Evolutionary conservation across 345 rosid genomes (phyloP).

Genomic region (Sonneratia caseolaris): DNA sequence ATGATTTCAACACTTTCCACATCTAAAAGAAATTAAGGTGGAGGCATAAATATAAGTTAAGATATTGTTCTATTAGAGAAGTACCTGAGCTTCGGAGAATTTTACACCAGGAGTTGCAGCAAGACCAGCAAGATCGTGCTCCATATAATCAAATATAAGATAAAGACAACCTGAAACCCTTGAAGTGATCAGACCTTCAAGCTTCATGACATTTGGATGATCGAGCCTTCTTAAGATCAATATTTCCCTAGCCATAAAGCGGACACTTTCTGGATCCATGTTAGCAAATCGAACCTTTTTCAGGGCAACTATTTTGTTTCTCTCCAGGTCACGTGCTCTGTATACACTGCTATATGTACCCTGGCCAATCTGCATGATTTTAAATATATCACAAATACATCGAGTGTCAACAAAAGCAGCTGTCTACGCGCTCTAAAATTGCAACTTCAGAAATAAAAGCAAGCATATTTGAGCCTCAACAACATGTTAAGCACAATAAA

Average conservation of each 20-base stretch:
- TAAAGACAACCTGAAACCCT: slow-evolving; percentile 42
- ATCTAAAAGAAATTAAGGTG: background rate
- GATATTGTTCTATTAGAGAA: background rate
- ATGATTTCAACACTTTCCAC: too few relatives aligned
- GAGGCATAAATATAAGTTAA: background rate
- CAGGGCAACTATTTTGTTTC: slow-evolving; percentile 40
- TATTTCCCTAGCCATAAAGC: slow-evolving; percentile 63
- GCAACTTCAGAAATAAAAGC: background rate
- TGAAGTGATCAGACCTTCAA: slow-evolving; percentile 48
- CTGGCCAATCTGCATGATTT: slow-evolving; percentile 44
- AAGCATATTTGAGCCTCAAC: background rate
- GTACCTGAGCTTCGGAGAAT: slow-evolving; percentile 48
- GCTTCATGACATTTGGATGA: slow-evolving; percentile 57
- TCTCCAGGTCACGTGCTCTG: slow-evolving; percentile 49
- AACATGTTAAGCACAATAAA: background rate
- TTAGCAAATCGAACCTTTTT: slow-evolving; percentile 60
- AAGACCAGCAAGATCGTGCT: slow-evolving; percentile 54
- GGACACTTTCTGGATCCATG: slow-evolving; percentile 62
- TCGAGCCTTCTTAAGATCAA: slow-evolving; percentile 40
- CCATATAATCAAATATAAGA: slow-evolving; percentile 55
- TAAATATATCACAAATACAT: background rate
- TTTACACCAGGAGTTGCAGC: slow-evolving; percentile 31
- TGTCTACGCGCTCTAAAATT: background rate
- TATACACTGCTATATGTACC: slow-evolving; percentile 61
- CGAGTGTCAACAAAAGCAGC: background rate